Conservation (phyloP, 805 yeast genomes). For the Metschnikowia henanensis region DNA sequence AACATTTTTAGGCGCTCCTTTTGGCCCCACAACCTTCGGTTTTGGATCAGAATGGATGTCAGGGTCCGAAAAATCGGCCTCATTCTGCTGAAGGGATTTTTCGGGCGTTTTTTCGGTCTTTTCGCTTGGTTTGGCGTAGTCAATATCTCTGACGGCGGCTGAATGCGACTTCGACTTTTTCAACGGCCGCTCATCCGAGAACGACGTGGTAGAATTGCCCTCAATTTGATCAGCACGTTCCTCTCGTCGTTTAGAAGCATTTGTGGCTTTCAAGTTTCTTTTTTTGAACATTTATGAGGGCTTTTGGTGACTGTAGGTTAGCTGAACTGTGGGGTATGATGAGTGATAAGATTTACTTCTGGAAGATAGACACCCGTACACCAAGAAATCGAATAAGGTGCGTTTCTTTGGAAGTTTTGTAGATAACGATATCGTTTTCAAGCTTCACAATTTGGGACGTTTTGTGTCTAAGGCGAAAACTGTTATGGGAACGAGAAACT, state of each 20-base stretch:
- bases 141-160: not conserved
- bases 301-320: not conserved
- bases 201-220: not conserved
- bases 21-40: slow-evolving; percentile 18
- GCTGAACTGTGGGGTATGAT: not conserved
- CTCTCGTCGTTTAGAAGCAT: slow-evolving; percentile 8
- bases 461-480: no score
- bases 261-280: slow-evolving; percentile 11
- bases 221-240: not conserved
- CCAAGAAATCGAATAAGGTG: no score
- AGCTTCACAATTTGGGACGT: no score
- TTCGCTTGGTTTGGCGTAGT: not conserved
- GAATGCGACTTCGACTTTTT: slow-evolving; percentile 2
- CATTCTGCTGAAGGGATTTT: no score
- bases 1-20: slow-evolving; percentile 42
- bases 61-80: no score
- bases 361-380: slow-evolving; percentile 9
- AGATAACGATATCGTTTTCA: no score
- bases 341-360: not conserved
- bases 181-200: not conserved
- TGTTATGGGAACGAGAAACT: no score
- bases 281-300: slow-evolving; percentile 17
- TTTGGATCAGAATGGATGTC: not conserved
- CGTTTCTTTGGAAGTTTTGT: no score
- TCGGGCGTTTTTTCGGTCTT: not conserved